Evolutionary conservation across 768 basidiomycete species (phyloP).

Genomic region (Amanita subjunquillea): DNA sequence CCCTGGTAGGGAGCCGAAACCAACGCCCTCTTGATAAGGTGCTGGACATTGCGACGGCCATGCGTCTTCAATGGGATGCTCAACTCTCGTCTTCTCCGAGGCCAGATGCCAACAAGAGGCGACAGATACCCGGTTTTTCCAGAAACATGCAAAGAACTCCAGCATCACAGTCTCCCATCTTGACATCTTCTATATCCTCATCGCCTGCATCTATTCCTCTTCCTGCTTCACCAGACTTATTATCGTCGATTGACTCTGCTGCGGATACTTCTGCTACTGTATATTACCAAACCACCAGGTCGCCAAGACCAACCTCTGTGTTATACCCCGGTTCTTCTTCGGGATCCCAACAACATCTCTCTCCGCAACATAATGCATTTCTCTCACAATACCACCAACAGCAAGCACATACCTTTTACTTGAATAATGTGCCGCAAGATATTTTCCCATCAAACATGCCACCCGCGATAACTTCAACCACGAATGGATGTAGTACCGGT

Average conservation of each 20-base stretch:
- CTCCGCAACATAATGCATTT: conserved; percentile 18
- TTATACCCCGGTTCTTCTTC: conserved; percentile 31
- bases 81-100: conserved; percentile 11
- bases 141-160: conserved; percentile 19
- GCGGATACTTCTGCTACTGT: conserved; percentile 32
- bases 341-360: conserved; percentile 20
- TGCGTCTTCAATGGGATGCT: not conserved
- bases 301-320: conserved; percentile 29
- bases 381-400: conserved; percentile 24
- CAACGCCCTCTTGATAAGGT: conserved; percentile 14
- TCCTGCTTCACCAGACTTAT: conserved; percentile 39
- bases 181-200: conserved; percentile 26
- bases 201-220: conserved; percentile 29
- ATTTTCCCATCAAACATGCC: conserved; percentile 32
- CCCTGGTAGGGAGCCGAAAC: not conserved
- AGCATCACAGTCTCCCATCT: conserved; percentile 17
- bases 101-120: conserved; percentile 28
- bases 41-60: conserved; percentile 16
- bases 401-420: conserved; percentile 9
- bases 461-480: conserved; percentile 26
- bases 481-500: conserved; percentile 14
- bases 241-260: conserved; percentile 12
- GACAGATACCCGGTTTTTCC: conserved; percentile 30
- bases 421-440: conserved; percentile 25
- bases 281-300: conserved; percentile 56